Evolutionary conservation across 2,329 filamentous ascomycete genomes (phyloP), one percentile per base, ranked within the genome.

Genomic region (Graphiopsis chlorocephala): DNA sequence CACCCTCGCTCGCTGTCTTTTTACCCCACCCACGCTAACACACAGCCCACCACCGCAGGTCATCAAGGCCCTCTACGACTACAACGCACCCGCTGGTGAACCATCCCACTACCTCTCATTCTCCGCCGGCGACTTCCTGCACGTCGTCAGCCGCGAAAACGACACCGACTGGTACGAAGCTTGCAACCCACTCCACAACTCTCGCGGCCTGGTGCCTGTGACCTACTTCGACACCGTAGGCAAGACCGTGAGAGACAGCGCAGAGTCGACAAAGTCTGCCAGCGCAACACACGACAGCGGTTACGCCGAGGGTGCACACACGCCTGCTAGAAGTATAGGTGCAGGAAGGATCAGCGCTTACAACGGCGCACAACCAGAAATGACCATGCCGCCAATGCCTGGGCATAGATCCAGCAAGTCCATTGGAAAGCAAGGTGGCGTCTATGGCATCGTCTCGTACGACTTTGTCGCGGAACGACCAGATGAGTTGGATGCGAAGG

Each of bases 81-180:
- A 96, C 80, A 86, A 90, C 74, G 91, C 93, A 66, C 86, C 90
- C 73, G 66, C 69, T 61, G 67, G 67, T 50, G 73, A 75, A 50
- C 87, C 88, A 67, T 81, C 81, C 61, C 76, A 78, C 55, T 82
- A 97, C 81, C 84, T 99, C 73, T 90, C 90, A 76, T 99, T 99
- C 80, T 92, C 89, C 70, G 91, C 92, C 76, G 95, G 95, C 74
- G 95, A 99, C 78, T 99, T 98, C 79, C 95, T 99, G 77, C 94
- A 98, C 82, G 95, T 99, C 69, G 94, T 98, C 78, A 92, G 91
- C 73, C 90, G 94, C 78, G 95, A 98, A 81, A 90, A 97, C 83
- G 94, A 98, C 77, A 81, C 83, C 47, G 92, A 97, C 76, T 99
- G 95, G 94, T 99, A 97, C 84, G 95, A 98, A 80, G 95, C 94